Conservation (phyloP, 768 basidiomycete species). For the Hypsizygus marmoreus region DNA sequence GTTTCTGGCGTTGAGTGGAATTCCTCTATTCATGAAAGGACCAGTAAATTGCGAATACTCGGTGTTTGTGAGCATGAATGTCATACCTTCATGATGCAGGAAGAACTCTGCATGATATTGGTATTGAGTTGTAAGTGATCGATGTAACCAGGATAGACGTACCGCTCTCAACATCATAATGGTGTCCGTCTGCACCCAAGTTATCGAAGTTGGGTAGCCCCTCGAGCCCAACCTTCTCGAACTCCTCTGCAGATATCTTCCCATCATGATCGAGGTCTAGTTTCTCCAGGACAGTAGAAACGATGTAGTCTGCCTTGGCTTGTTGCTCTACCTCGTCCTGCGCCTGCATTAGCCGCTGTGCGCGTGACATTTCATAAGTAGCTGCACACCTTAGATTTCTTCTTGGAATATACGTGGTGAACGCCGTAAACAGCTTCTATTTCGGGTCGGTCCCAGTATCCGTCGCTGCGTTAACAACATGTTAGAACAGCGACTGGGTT, state of each 20-base stretch:
- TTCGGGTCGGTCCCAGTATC: constrained; percentile 81
- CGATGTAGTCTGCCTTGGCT: constrained; percentile 79
- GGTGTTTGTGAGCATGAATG: background rate
- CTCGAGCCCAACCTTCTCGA: constrained; percentile 68
- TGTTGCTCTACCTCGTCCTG: constrained; percentile 80
- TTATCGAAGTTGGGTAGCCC: constrained; percentile 83
- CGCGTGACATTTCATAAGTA: background rate
- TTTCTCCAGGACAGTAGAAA: constrained; percentile 62
- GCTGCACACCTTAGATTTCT: constrained; percentile 63
- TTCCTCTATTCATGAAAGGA: constrained; percentile 54
- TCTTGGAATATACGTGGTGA: constrained; percentile 87
- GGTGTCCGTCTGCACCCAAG: constrained; percentile 89
- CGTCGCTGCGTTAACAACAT: constrained; percentile 66
- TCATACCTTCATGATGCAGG: constrained; percentile 91
- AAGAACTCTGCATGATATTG: constrained; percentile 69
- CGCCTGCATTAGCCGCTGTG: too few relatives aligned
- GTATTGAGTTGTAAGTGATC: background rate
- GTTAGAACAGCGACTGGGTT: background rate
- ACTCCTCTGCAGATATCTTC: constrained; percentile 66
- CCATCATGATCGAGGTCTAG: constrained; percentile 82
- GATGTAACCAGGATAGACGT: constrained; percentile 26
- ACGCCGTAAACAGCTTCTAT: constrained; percentile 97
- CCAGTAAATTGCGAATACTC: constrained; percentile 1
- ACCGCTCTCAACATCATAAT: constrained; percentile 92
- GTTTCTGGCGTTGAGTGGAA: constrained; percentile 97